phyloP scores from a whole-genome alignment of 2,329 filamentous ascomycete genomes.

The Dactylellina haptotyla region DNA sequence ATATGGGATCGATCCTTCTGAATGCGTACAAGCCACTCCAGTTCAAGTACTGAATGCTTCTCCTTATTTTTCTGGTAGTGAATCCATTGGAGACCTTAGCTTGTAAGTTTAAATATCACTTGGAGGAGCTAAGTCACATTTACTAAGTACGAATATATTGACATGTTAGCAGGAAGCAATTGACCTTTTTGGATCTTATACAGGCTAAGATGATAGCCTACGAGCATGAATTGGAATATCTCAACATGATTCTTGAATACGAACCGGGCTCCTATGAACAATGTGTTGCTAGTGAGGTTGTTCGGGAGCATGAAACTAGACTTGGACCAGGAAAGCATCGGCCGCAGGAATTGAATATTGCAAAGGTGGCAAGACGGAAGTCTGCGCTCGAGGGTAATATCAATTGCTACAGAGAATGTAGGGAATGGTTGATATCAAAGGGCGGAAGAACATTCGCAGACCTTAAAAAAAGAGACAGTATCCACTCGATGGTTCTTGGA shows the following conservation, averaged over 20 bases:
- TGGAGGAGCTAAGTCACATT: too few species aligned
- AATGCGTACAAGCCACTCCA: too few species aligned
- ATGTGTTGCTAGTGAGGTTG: slow-evolving; percentile 60
- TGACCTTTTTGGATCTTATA: slow-evolving; percentile 1
- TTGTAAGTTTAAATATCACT: too few species aligned
- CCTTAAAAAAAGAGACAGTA: slow-evolving; percentile 60
- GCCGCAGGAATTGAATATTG: too few species aligned
- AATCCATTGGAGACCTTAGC: too few species aligned
- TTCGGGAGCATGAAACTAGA: slow-evolving; percentile 59
- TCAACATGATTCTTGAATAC: not conserved
- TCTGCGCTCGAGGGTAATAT: slow-evolving; percentile 68
- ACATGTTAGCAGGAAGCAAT: too few species aligned
- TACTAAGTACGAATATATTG: too few species aligned
- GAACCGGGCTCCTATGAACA: slow-evolving; percentile 17
- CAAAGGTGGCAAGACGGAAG: slow-evolving; percentile 51
- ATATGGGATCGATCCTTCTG: slow-evolving; percentile 73
- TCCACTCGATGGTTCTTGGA: not conserved
- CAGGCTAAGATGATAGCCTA: slow-evolving; percentile 61
- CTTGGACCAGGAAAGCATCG: not conserved
- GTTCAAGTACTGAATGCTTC: not conserved
- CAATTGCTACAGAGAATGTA: slow-evolving; percentile 17
- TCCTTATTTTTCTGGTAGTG: too few species aligned
- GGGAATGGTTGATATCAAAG: slow-evolving; percentile 59
- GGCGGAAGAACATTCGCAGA: slow-evolving; percentile 75
- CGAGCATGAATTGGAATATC: slow-evolving; percentile 35